Evolutionary conservation across 208 protist species (phyloP), one percentile per base, ranked within the genome.

Genomic region (Leishmania tropica): DNA sequence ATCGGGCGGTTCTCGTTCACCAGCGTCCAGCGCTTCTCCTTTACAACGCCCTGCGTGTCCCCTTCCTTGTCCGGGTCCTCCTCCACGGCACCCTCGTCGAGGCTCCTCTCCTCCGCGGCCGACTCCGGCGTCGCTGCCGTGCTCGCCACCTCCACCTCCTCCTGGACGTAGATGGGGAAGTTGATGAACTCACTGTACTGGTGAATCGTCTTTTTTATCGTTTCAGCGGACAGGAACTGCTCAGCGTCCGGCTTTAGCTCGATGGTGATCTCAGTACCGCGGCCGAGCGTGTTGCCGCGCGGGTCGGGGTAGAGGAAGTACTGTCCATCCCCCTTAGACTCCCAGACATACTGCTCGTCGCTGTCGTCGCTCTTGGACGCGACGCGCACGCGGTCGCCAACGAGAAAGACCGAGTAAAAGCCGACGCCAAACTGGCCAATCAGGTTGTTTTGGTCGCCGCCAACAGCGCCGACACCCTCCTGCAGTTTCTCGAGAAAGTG

Each of bases 371-470:
- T 92, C 88, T 99, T 99, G 42, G 98, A 98, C 70, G 95, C 88
- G 15, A 99, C 99, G 10, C 89, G 92, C 71, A 99, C 99, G 35
- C 88, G 88, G 72, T 99, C 98, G 24, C 99, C 99, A 51, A 99
- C 99, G 24, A 99, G 94, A 85, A 99, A 99, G 28, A 99, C 97
- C 37, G 99, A 99, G 94, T 99, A 99, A 90, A 99, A 99, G 86
- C 99, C 99, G 45, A 99, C 99, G 92, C 99, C 99, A 86, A 99
- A 99, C 96, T 99, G 99, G 62, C 99, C 99, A 94, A 99, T 99
- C 35, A 99, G 90, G 85, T 96, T 99, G 71, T 92, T 90, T 87
- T 99, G 98, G 58, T 83, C 79, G 71, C 83, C 81, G 60, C 75
- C 77, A 31, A 40, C 64, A 45, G 68, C 80, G 17, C 47, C 70